Evolutionary conservation across 2,329 filamentous ascomycete species (phyloP), one percentile per base, ranked within the genome.

Genomic region (Fusarium goolgardi): DNA sequence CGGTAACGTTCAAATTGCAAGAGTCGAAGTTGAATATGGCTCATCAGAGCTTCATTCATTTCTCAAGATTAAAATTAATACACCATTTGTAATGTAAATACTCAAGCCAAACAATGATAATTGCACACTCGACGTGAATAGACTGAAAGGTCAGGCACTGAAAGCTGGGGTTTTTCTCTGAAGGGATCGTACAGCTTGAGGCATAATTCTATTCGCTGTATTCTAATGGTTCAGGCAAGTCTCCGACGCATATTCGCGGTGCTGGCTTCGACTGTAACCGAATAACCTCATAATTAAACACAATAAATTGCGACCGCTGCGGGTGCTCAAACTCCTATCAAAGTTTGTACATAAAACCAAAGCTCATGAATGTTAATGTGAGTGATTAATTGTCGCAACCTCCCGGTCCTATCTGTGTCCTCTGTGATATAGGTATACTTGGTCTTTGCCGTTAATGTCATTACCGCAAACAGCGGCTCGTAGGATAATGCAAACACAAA

Each of bases 371-470:
- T 60, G 27, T 31, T 25, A 40, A 51, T 51, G n/a, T 39, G 23
- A 27, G 25, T 40, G 34, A 51, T 51, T n/a, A 51, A 65, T 65
- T 68, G 55, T 65, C 55, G 54, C 41, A 60, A 43, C 45, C 64
- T 63, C 54, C 65, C 35, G 29, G 31, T 58, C 57, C 68, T 49
- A 44, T 64, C 58, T 56, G 52, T 69, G 41, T 40, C 57, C 55
- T 52, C 39, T 71, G 69, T 51, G 47, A 34, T 51, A 51, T 51
- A 51, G 37, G 69, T 71, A 71, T 71, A 69, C 69, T 63, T 67
- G 55, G 46, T 67, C 62, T 59, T 65, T 58, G 59, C 63, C 69
- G 58, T 71, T 50, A 71, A 71, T 59, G 54, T 67, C 65, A 39
- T 70, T 34, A 46, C 68, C 69, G 61, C 59, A 54, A 67, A 61